Conservation (phyloP, 2,329 filamentous ascomycete species). For the Nothophaeocryptopus gaeumannii region DNA sequence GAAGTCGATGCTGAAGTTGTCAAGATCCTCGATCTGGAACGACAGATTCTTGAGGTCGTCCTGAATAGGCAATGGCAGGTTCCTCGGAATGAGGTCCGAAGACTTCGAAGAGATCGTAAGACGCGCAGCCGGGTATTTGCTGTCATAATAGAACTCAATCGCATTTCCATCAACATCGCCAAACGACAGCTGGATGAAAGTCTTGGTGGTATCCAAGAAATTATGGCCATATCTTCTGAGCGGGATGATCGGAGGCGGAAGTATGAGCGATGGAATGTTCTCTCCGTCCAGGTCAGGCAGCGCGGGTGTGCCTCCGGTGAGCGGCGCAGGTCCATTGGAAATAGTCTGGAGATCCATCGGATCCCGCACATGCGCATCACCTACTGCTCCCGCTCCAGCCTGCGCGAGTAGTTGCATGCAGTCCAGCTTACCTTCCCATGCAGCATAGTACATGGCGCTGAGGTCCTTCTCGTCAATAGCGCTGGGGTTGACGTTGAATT, state of each 20-base stretch:
- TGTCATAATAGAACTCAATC: constrained; percentile 93
- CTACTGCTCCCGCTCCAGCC: constrained; percentile 30
- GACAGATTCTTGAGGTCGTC: constrained; percentile 92
- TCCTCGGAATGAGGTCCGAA: constrained; percentile 93
- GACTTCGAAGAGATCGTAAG: constrained; percentile 95
- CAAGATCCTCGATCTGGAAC: constrained; percentile 92
- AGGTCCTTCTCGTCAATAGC: constrained; percentile 89
- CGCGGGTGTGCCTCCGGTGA: constrained; percentile 50
- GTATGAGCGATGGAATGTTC: constrained; percentile 84
- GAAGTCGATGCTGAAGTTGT: constrained; percentile 91
- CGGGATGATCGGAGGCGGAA: constrained; percentile 94
- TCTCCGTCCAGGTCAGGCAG: constrained; percentile 60
- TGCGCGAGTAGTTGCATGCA: constrained; percentile 86
- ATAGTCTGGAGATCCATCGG: constrained; percentile 35
- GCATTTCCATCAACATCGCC: constrained; percentile 71
- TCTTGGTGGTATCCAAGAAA: constrained; percentile 89
- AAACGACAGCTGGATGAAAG: constrained; percentile 89
- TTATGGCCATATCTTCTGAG: constrained; percentile 94
- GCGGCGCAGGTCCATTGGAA: constrained; percentile 42
- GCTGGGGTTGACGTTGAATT: constrained; percentile 72
- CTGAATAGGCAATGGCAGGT: constrained; percentile 90
- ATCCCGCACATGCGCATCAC: constrained; percentile 9
- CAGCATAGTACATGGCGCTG: constrained; percentile 96
- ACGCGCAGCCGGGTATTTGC: constrained; percentile 90
- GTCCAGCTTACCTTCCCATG: constrained; percentile 93